Conservation (phyloP, 164 flowering plant genomes). For the Liriodendron chinense region DNA sequence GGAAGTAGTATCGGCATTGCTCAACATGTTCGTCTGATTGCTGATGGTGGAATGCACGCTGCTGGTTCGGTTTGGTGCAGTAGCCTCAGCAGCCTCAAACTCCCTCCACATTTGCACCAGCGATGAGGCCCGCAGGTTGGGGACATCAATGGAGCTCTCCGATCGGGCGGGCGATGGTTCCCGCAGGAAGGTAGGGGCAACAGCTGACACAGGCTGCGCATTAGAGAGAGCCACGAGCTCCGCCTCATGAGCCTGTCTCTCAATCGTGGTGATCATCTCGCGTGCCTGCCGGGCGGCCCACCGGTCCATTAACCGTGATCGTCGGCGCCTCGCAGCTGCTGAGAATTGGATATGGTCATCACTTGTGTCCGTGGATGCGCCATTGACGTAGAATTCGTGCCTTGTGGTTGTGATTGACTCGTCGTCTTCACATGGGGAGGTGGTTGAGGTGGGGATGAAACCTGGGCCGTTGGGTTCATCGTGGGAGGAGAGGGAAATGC, state of each 20-base stretch:
- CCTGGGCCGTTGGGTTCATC: background rate
- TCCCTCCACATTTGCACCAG: conserved; percentile 78
- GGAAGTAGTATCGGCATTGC: conserved; percentile 22
- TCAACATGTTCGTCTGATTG: conserved; percentile 8
- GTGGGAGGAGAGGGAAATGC: conserved; percentile 15
- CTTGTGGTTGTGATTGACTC: conserved; percentile 8
- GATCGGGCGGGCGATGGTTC: conserved; percentile 26
- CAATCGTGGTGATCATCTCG: conserved; percentile 39
- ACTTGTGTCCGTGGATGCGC: background rate
- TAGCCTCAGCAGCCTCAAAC: conserved; percentile 40
- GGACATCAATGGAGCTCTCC: conserved; percentile 21
- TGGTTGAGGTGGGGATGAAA: background rate
- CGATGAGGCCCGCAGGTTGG: conserved; percentile 53
- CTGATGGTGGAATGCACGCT: conserved; percentile 9
- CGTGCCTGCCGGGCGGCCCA: conserved; percentile 51
- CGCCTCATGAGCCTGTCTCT: conserved; percentile 31
- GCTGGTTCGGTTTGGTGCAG: conserved; percentile 15
- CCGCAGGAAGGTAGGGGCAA: conserved; percentile 17
- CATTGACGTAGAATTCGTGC: too few species aligned
- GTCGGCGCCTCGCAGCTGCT: conserved; percentile 15
- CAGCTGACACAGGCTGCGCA: conserved; percentile 21
- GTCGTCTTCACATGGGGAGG: background rate
- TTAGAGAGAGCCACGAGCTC: conserved; percentile 24
- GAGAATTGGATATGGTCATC: background rate
- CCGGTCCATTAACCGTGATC: conserved; percentile 31